A percentile compares a stretch with the other conserved stretches of the same genome.
Evolutionary conservation across 73 alveolate genomes (phyloP).

Genomic region (Paramecium caudatum): DNA sequence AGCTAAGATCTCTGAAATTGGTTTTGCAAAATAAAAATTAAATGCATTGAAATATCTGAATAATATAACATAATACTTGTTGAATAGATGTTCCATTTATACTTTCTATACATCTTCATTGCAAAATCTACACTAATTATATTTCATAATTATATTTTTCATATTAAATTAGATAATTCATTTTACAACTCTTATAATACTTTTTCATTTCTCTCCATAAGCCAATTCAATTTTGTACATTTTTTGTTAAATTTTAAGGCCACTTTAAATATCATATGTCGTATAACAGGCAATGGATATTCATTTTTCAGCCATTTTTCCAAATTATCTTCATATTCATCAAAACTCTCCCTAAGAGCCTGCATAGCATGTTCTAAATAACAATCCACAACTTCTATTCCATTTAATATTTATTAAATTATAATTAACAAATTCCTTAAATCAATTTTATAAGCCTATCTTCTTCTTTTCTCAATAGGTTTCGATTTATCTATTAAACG

Average conservation of each 20-base stretch:
- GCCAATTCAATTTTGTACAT: background rate
- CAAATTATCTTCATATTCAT: background rate
- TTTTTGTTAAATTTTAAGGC: background rate
- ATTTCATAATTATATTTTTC: too few relatives aligned
- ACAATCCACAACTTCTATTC: background rate
- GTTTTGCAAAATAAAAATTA: conserved; percentile 73
- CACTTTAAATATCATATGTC: conserved; percentile 21
- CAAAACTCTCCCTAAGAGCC: conserved; percentile 1
- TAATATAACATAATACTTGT: background rate
- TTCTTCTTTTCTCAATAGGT: background rate
- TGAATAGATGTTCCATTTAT: background rate
- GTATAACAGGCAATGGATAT: conserved; percentile 4
- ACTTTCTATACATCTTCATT: background rate
- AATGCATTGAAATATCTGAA: conserved; percentile 65
- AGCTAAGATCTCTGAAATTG: conserved; percentile 71
- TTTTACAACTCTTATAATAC: background rate
- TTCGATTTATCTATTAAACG: background rate
- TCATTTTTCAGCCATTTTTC: background rate
- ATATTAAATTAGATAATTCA: background rate
- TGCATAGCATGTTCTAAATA: conserved; percentile 17
- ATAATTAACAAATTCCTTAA: conserved; percentile 7
- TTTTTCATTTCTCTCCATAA: background rate
- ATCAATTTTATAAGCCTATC: conserved; percentile 8
- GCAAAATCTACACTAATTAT: conserved; percentile 49
- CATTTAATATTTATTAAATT: background rate